Conservation (phyloP, 345 rosid genomes). For the Salix brachista region DNA sequence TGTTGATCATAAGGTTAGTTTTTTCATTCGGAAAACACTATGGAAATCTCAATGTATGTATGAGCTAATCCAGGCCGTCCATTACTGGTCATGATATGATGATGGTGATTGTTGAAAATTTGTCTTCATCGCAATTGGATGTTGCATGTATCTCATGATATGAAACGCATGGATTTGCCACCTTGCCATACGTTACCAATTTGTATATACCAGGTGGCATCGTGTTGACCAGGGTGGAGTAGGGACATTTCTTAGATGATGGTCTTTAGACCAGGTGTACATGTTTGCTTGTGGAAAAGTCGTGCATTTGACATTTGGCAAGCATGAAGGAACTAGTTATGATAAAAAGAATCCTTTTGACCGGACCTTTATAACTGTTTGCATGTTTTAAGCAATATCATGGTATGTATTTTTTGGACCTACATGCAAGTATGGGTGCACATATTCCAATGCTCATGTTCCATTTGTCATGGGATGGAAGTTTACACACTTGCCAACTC, state of each 20-base stretch:
- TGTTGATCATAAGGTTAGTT: conserved; percentile 54
- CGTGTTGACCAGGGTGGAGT: neutral
- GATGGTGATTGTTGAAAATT: neutral
- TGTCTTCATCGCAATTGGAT: neutral
- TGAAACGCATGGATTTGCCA: neutral
- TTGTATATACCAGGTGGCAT: neutral
- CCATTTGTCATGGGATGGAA: neutral
- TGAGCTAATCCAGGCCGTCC: neutral
- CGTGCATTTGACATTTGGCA: neutral
- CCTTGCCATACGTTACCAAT: neutral
- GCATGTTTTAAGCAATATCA: neutral
- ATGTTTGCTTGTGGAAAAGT: neutral
- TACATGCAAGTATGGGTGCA: neutral
- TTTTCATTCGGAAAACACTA: neutral
- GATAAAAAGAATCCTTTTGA: neutral
- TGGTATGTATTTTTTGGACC: neutral
- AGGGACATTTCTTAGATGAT: neutral
- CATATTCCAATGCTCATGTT: neutral
- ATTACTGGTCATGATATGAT: neutral
- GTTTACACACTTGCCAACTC: neutral
- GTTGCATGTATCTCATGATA: neutral
- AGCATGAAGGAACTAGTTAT: neutral
- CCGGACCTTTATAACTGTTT: neutral
- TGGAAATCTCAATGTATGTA: neutral
- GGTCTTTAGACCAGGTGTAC: neutral